These are phyloP conservation scores for Talaromyces sp. DNA, from an alignment of 2,329 filamentous ascomycete species.

Conservation along the genomic window DNA sequence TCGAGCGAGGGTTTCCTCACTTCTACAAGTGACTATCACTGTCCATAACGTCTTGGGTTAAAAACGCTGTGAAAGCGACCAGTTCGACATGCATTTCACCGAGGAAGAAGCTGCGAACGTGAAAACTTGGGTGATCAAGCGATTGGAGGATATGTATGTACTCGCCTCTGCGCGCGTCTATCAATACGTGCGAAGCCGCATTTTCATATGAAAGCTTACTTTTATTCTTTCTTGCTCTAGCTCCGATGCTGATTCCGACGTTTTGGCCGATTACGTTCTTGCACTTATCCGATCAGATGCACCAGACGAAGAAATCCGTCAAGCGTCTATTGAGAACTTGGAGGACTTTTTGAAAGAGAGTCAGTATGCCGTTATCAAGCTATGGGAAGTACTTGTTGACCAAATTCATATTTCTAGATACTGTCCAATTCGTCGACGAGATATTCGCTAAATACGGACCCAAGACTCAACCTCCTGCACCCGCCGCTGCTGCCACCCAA, in stretches of 20 bases:
- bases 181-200: neutral
- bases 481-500: neutral
- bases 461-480: slow-evolving; percentile 35
- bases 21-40: neutral
- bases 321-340: slow-evolving; percentile 54
- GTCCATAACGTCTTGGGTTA: neutral
- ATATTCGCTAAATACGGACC: slow-evolving; percentile 51
- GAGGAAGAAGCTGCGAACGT: slow-evolving; percentile 52
- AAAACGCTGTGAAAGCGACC: neutral
- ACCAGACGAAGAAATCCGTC: slow-evolving; percentile 51
- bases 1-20: neutral
- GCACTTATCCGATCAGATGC: slow-evolving; percentile 57
- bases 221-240: slow-evolving; percentile 30
- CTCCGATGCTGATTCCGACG: slow-evolving; percentile 60
- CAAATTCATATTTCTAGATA: slow-evolving; percentile 38
- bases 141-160: slow-evolving; percentile 55
- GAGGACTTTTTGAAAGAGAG: slow-evolving; percentile 57
- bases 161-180: neutral
- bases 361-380: slow-evolving; percentile 27
- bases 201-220: neutral
- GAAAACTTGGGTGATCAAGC: slow-evolving; percentile 58
- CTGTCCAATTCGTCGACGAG: slow-evolving; percentile 54
- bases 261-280: slow-evolving; percentile 61
- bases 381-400: neutral
- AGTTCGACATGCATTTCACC: slow-evolving; percentile 49